Evolutionary conservation across 176 grass and related monocot genomes (phyloP).

Genomic region (Lolium rigidum): DNA sequence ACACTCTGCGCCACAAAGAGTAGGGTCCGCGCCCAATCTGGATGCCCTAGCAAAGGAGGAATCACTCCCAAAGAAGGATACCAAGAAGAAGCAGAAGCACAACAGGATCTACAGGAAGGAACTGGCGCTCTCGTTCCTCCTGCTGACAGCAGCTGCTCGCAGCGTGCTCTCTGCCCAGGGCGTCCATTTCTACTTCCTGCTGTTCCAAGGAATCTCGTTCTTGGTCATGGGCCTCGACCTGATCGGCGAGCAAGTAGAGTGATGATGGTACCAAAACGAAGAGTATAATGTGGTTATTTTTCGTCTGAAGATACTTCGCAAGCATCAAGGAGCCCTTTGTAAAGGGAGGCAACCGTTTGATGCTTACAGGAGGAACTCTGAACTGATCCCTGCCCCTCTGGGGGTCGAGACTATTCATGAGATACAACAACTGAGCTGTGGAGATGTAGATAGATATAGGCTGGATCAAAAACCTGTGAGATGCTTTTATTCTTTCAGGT

Average conservation of each 20-base stretch:
- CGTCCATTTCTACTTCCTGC: conserved; percentile 83
- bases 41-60: conserved; percentile 47
- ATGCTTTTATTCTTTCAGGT: conserved; percentile 58
- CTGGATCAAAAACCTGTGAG: conserved; percentile 53
- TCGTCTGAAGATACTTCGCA: conserved; percentile 48
- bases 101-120: conserved; percentile 91
- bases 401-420: conserved; percentile 44
- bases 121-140: conserved; percentile 70
- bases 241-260: conserved; percentile 78
- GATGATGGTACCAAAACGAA: conserved; percentile 27
- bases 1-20: conserved; percentile 53
- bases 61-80: conserved; percentile 55
- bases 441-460: conserved; percentile 69
- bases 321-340: conserved; percentile 54
- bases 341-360: conserved; percentile 41
- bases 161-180: conserved; percentile 80
- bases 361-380: conserved; percentile 50
- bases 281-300: conserved; percentile 36
- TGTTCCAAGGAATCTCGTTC: conserved; percentile 79
- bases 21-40: conserved; percentile 55
- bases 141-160: conserved; percentile 67
- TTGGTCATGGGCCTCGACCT: conserved; percentile 82
- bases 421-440: conserved; percentile 63
- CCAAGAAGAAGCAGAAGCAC: conserved; percentile 61
- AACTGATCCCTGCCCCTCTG: conserved; percentile 23